phyloP scores from a whole-genome alignment of 352 stramenopile species.

The Chrysophaeum taylorii region DNA sequence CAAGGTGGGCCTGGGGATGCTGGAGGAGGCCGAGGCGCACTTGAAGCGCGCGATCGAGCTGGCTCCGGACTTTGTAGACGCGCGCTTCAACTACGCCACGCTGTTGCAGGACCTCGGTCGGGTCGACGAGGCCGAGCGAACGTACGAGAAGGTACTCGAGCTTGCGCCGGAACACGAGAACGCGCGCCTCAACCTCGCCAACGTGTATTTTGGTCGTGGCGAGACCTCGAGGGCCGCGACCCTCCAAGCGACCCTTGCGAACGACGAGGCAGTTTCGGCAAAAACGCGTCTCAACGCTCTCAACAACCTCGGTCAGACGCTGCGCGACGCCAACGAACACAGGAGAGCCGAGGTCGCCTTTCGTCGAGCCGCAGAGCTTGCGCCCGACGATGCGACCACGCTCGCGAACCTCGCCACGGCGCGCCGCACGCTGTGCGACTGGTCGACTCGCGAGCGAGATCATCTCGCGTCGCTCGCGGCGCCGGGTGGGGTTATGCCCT shows the following conservation, averaged over 20 bases:
- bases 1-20: not conserved
- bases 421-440: conserved; percentile 5
- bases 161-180: conserved; percentile 8
- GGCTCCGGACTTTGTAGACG: conserved; percentile 15
- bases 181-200: conserved; percentile 18
- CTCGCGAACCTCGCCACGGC: conserved; percentile 3
- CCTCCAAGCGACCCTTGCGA: not conserved
- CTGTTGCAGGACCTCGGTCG: conserved; percentile 1
- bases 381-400: not conserved
- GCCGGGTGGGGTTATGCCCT: conserved; percentile 7
- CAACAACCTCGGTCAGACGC: conserved; percentile 19
- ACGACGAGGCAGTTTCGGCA: not conserved
- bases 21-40: not conserved
- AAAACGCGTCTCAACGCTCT: not conserved
- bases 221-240: not conserved
- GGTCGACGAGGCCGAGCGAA: not conserved
- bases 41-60: not conserved
- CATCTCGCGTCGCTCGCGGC: too few relatives aligned
- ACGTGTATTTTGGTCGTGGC: conserved; percentile 6
- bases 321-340: conserved; percentile 5
- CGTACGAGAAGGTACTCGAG: not conserved
- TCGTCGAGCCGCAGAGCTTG: too few relatives aligned
- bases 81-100: conserved; percentile 12
- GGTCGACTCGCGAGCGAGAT: not conserved
- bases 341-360: not conserved